These are phyloP conservation scores for Ormosia emarginata DNA, from an alignment of 306 rosid species.

Conservation along the genomic window DNA sequence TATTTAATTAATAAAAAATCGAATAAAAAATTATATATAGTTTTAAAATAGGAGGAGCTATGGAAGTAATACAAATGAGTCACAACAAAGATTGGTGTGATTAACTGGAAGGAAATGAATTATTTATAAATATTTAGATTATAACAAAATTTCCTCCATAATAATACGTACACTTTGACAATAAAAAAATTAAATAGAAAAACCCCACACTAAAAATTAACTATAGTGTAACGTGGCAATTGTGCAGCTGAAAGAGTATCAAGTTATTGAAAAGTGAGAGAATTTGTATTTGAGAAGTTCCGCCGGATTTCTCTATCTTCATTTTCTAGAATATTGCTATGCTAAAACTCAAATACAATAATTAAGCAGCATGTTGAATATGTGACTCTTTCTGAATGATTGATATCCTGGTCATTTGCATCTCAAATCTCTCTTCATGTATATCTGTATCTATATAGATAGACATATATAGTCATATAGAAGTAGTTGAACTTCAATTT, in stretches of 20 bases:
- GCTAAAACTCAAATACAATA: background rate
- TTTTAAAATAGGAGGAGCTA: no score
- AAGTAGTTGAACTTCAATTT: background rate
- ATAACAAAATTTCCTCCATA: background rate
- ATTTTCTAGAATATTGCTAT: background rate
- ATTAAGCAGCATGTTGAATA: background rate
- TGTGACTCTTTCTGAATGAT: background rate
- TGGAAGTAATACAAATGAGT: no score
- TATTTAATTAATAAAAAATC: no score
- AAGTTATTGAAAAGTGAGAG: background rate
- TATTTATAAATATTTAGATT: background rate
- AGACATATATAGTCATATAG: background rate
- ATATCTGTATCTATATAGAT: background rate
- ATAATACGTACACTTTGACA: background rate
- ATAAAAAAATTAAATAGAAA: background rate
- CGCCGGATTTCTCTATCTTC: background rate
- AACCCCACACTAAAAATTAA: background rate
- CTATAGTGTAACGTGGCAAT: background rate
- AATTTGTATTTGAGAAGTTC: background rate
- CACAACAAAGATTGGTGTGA: no score
- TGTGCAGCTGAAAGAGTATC: background rate
- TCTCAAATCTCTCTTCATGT: background rate
- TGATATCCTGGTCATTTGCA: background rate
- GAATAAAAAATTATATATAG: no score
- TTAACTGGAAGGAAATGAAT: no score